Base-by-base conservation (phyloP, 331 rosid species). In the Quercus tomentella region DNA sequence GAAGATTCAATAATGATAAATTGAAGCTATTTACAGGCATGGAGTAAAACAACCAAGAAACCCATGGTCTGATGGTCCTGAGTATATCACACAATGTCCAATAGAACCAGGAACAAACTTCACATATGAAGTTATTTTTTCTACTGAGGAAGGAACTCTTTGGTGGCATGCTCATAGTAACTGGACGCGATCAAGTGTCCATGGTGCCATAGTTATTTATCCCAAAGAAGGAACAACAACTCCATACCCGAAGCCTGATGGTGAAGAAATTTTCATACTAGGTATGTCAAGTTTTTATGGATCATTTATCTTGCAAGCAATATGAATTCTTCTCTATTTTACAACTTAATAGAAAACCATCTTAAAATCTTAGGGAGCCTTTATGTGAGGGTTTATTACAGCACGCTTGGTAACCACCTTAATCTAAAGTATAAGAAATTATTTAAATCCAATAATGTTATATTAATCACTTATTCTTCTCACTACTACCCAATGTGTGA, bases 61-160 rank as follows among this genome's bases (percentile, higher is more conserved):
- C 15, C 72, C 51, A 18, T 31, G 72, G 72, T 66, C 72, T 7
- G 72, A 66, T 66, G 72, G 72, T 66, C 72, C 51, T 16, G 72
- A 33, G 16, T 31, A 66, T 31, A 66, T 66, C 51, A 66, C 72
- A 31, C 72, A 66, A 20, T 66, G 72, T 18, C 72, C 72, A 18
- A 66, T 66, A 31, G 25, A 33, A 66, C 51, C 72, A 33, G 72
- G 72, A 18, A 18, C 49, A 66, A 66, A 66, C 9, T 66, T 66
- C 51, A 66, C 72, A 1, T 33, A 66, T 12, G 51, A 66, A 12
- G 72, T 33, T 16, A 66, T 18, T 31, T 21, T 66, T 1, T 16
- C 14, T 4, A 33, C 0, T 20, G 51, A 66, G 51, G 51, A 66
- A 66, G 70, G 70, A 65, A 65, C 45, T 28, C 70, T 65, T 4